A percentile compares a stretch with the other conserved stretches of the same genome.
These are phyloP conservation scores for Aspergillus tubingensis DNA, from an alignment of 2,329 filamentous ascomycete species.

Conservation along the genomic window DNA sequence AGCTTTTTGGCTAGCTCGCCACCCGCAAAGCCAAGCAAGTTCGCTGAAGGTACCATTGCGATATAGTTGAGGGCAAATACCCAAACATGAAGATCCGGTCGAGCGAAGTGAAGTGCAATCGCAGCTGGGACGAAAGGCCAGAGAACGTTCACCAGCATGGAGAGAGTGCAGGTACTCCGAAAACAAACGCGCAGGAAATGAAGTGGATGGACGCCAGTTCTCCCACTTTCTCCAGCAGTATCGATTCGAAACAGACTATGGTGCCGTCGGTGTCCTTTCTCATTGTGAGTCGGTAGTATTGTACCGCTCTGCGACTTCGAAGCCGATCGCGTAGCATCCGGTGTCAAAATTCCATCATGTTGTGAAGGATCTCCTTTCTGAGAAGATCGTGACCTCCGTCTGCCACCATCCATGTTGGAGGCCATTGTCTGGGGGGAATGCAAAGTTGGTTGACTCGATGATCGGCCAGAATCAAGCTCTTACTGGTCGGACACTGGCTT, in stretches of 20 bases:
- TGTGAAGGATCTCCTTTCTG: conserved; percentile 10
- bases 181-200: conserved; percentile 66
- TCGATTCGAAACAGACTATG: conserved; percentile 37
- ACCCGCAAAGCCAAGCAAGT: conserved; percentile 73
- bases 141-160: conserved; percentile 67
- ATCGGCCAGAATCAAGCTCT: neutral
- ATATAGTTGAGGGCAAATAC: conserved; percentile 73
- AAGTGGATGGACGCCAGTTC: conserved; percentile 64
- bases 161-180: conserved; percentile 64
- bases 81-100: conserved; percentile 59
- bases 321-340: conserved; percentile 18
- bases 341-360: conserved; percentile 8
- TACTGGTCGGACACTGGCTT: neutral
- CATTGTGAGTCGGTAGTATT: conserved; percentile 31
- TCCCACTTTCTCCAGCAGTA: conserved; percentile 65
- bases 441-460: neutral
- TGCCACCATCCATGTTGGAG: neutral
- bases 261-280: conserved; percentile 20
- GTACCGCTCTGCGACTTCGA: conserved; percentile 15
- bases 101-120: conserved; percentile 63
- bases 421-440: neutral
- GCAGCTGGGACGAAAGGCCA: conserved; percentile 76
- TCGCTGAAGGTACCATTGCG: conserved; percentile 75
- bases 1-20: conserved; percentile 73
- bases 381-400: conserved; percentile 5